Conservation (phyloP, 1,284 basidiomycete species). For the Chalciporus sp. region DNA sequence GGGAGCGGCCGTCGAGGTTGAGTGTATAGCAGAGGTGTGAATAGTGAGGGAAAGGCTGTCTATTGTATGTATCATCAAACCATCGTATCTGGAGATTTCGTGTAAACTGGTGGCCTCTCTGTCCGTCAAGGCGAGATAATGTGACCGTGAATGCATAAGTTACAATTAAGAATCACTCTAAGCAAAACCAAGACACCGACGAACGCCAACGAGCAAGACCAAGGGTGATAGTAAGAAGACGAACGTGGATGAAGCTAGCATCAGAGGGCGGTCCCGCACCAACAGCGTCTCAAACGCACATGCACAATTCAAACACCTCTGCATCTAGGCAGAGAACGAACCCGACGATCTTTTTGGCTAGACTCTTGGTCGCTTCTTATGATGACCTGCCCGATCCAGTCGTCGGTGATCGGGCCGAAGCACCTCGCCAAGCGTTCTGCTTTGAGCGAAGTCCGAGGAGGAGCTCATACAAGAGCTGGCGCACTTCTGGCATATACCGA, state of each 20-base stretch:
- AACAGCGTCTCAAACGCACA: conserved; percentile 14
- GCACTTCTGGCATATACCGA: conserved; percentile 78
- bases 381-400: conserved; percentile 2
- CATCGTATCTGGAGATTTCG: no score
- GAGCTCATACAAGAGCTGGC: conserved; percentile 78
- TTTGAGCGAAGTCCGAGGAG: conserved; percentile 84
- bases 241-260: no score
- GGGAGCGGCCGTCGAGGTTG: conserved; percentile 66
- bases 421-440: conserved; percentile 67
- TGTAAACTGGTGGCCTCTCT: no score
- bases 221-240: no score
- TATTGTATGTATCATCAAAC: background rate
- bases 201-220: background rate
- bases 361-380: no score
- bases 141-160: conserved; percentile 3
- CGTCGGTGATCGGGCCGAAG: conserved; percentile 9
- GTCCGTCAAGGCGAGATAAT: background rate
- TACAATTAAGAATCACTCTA: background rate
- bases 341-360: background rate
- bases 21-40: conserved; percentile 54
- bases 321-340: background rate
- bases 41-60: background rate
- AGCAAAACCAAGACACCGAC: background rate
- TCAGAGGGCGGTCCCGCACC: no score
- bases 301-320: no score